These are phyloP conservation scores for Medicago truncatula DNA, from an alignment of 306 rosid genomes.

Conservation along the genomic window DNA sequence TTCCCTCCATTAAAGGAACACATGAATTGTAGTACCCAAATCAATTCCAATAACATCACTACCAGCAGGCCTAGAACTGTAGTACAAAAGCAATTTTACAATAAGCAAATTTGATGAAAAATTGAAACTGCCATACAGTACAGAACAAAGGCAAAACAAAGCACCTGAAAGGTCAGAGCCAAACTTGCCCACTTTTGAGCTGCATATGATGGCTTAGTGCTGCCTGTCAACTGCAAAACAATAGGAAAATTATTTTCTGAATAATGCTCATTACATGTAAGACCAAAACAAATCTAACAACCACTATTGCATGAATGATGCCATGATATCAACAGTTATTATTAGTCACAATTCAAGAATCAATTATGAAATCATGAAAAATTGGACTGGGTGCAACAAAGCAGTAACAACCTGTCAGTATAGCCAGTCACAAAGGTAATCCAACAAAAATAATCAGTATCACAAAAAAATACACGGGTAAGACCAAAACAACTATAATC, in stretches of 20 bases:
- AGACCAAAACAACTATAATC: no score
- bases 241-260: neutral
- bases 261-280: neutral
- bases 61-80: conserved; percentile 84
- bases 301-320: neutral
- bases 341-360: neutral
- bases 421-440: neutral
- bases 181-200: conserved; percentile 71
- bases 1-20: conserved; percentile 93
- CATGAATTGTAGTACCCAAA: conserved; percentile 97
- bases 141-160: neutral
- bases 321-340: neutral
- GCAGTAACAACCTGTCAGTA: neutral
- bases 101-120: conserved; percentile 14
- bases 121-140: neutral
- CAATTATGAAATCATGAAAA: conserved; percentile 15
- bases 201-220: conserved; percentile 56
- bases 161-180: conserved; percentile 86
- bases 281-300: neutral
- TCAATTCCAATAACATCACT: conserved; percentile 90
- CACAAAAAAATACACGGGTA: neutral
- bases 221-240: conserved; percentile 63
- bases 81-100: neutral
- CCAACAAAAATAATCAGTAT: conserved; percentile 10
- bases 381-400: neutral